These are phyloP conservation scores for Phellopilus nigrolimitatus DNA, from an alignment of 1,284 basidiomycete species.

Conservation along the genomic window DNA sequence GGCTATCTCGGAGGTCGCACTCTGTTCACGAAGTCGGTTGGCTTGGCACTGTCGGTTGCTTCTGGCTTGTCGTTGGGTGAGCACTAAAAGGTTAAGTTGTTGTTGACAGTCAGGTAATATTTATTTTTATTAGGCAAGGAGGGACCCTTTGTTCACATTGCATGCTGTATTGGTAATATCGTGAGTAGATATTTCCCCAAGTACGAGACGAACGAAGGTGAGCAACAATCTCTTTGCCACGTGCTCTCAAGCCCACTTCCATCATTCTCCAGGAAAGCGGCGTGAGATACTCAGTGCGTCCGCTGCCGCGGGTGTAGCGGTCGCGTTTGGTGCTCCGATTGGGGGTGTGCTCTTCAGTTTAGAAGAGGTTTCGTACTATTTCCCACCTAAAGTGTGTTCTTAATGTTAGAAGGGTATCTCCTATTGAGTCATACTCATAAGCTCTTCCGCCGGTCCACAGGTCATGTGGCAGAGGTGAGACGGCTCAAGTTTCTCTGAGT, in stretches of 20 bases:
- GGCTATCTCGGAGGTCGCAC: conserved; percentile 92
- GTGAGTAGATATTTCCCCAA: conserved; percentile 83
- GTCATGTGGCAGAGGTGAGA: conserved; percentile 86
- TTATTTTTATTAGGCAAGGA: conserved; percentile 62
- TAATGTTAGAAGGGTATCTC: conserved; percentile 21
- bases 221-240: conserved; percentile 19
- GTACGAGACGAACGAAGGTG: conserved; percentile 91
- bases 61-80: conserved; percentile 82
- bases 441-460: conserved; percentile 25
- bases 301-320: conserved; percentile 60
- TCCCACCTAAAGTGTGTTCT: conserved; percentile 74
- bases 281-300: conserved; percentile 91
- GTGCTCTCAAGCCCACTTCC: conserved; percentile 1
- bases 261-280: conserved; percentile 60
- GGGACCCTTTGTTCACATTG: conserved; percentile 96
- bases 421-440: conserved; percentile 6
- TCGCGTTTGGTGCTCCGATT: conserved; percentile 45
- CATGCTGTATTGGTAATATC: conserved; percentile 93
- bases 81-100: conserved; percentile 16
- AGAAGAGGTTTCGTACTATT: conserved; percentile 94
- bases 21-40: conserved; percentile 87
- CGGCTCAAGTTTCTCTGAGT: not conserved
- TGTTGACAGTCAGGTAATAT: conserved; percentile 19
- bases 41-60: conserved; percentile 86
- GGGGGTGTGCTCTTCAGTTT: conserved; percentile 88